These are phyloP conservation scores for Bretziella fagacearum DNA, from an alignment of 2,329 filamentous ascomycete genomes.

Conservation along the genomic window DNA sequence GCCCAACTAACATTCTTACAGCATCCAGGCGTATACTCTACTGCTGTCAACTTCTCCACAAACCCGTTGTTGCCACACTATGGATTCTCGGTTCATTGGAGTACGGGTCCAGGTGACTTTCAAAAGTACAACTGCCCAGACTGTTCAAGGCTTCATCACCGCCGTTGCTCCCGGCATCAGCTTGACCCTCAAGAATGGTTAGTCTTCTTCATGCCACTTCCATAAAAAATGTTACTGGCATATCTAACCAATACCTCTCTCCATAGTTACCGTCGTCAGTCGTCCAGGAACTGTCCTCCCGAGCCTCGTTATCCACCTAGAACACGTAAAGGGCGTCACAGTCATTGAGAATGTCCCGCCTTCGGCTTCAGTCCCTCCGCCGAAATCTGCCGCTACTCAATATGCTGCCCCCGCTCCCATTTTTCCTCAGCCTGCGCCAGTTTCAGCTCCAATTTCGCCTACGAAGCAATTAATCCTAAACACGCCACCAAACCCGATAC, in stretches of 20 bases:
- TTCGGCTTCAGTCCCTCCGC: not conserved
- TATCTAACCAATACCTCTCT: not conserved
- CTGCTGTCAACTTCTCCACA: not conserved
- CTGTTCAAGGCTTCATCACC: conserved; percentile 53
- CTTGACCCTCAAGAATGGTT: conserved; percentile 57
- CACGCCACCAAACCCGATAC: not conserved
- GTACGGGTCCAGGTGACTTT: conserved; percentile 60
- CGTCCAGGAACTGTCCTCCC: not conserved
- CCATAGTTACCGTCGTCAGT: not conserved
- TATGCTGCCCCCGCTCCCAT: conserved; percentile 14
- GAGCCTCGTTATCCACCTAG: not conserved
- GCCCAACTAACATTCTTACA: not conserved
- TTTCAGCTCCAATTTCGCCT: not conserved
- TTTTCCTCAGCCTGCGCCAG: not conserved
- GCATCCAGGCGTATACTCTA: no score
- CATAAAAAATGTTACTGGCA: no score
- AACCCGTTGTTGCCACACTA: not conserved
- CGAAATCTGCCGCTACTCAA: no score
- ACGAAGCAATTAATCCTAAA: no score
- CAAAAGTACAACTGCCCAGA: conserved; percentile 43
- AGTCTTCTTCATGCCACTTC: conserved; percentile 17
- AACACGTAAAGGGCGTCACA: not conserved
- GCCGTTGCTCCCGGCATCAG: conserved; percentile 50
- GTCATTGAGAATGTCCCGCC: not conserved
- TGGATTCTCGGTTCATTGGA: conserved; percentile 47